phyloP scores from a whole-genome alignment of 2,329 filamentous ascomycete genomes.

The Pyrenophora seminiperda region DNA sequence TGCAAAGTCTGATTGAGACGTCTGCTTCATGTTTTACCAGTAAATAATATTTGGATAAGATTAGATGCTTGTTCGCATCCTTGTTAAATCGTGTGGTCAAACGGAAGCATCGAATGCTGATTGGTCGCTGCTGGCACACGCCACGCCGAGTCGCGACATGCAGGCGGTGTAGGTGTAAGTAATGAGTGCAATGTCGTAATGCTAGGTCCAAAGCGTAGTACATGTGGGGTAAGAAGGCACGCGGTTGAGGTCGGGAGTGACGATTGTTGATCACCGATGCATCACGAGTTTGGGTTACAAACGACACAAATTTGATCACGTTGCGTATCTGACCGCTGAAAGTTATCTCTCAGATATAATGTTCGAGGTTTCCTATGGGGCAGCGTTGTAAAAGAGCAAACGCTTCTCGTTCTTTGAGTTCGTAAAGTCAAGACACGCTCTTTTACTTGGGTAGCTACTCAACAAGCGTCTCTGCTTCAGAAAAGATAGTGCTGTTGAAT shows the following conservation, averaged over 20 bases:
- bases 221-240: slow-evolving; percentile 3
- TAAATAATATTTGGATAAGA: background rate
- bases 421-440: background rate
- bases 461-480: too few species aligned
- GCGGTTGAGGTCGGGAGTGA: background rate
- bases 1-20: background rate
- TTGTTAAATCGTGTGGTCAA: background rate
- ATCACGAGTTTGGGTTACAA: too few species aligned
- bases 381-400: too few species aligned
- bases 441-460: too few species aligned
- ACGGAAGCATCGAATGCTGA: slow-evolving; percentile 3
- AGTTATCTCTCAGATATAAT: too few species aligned
- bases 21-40: slow-evolving; percentile 5
- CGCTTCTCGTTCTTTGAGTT: background rate
- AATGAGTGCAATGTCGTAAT: slow-evolving; percentile 11
- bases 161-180: background rate
- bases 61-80: background rate
- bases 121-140: background rate
- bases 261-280: background rate
- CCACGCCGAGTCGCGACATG: background rate
- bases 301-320: background rate
- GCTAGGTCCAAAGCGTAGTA: slow-evolving; percentile 8
- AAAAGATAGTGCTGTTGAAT: too few species aligned
- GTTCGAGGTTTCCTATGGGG: too few species aligned
- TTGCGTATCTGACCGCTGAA: too few species aligned